phyloP scores from a whole-genome alignment of 306 rosid species.

The Echinosophora koreensis region DNA sequence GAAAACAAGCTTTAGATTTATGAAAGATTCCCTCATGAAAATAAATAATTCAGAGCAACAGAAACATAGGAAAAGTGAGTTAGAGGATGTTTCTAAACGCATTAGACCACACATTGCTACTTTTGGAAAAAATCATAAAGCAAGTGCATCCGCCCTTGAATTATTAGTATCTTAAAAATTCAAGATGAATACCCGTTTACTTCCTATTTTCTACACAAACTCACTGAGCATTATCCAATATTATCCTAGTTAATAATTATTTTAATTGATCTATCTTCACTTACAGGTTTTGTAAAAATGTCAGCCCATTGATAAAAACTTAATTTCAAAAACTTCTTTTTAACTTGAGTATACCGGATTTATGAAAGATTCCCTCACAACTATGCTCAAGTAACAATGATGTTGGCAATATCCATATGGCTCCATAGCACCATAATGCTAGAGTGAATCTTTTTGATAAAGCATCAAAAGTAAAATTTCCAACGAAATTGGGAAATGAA shows the following conservation, averaged over 20 bases:
- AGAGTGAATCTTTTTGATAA: background rate
- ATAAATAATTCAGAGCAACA: background rate
- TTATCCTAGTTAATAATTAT: no score
- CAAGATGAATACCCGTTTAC: no score
- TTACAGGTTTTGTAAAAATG: no score
- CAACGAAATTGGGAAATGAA: background rate
- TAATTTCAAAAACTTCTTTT: no score
- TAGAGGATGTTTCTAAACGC: background rate
- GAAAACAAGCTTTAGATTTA: constrained; percentile 13
- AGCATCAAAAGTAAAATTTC: background rate
- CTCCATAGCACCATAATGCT: background rate
- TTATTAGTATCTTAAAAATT: no score
- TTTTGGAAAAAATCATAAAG: no score
- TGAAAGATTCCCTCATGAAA: background rate
- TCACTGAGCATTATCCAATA: no score
- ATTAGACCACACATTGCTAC: background rate
- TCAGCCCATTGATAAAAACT: no score
- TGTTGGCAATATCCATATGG: background rate
- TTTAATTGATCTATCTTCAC: no score
- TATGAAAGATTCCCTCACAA: background rate
- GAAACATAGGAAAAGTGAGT: background rate
- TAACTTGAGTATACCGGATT: no score
- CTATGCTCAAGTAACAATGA: background rate
- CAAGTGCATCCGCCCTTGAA: no score
- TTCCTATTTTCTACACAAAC: no score